A percentile compares a stretch with the other conserved stretches of the same genome.
phyloP scores from a whole-genome alignment of 1,284 basidiomycete species.

The Apiotrichum laibachii region DNA sequence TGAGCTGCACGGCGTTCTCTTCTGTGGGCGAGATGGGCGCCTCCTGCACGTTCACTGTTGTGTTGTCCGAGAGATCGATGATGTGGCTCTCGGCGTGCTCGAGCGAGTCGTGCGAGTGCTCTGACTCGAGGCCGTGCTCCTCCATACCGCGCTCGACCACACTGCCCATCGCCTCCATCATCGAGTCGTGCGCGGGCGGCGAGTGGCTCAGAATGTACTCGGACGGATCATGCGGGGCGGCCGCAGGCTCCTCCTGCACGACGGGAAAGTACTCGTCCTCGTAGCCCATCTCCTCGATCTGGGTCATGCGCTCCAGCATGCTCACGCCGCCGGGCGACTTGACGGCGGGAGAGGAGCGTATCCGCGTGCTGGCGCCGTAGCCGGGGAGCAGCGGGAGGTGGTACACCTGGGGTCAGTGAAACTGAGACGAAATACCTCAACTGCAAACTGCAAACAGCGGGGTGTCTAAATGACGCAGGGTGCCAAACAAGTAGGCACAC shows the following conservation, averaged over 20 bases:
- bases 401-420: constrained; percentile 63
- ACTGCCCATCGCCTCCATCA: constrained; percentile 9
- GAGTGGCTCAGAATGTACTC: constrained; percentile 49
- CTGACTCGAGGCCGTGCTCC: not conserved
- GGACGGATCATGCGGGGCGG: constrained; percentile 32
- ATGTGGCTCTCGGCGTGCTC: not conserved
- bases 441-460: no score
- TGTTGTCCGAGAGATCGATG: not conserved
- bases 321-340: constrained; percentile 61
- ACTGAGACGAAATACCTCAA: not conserved
- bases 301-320: constrained; percentile 66
- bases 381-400: constrained; percentile 87
- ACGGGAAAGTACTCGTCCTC: constrained; percentile 74
- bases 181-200: constrained; percentile 26
- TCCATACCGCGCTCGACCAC: not conserved
- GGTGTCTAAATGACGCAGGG: no score
- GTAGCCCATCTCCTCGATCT: constrained; percentile 86
- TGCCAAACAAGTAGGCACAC: no score
- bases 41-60: not conserved
- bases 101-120: not conserved
- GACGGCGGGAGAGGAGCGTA: constrained; percentile 74
- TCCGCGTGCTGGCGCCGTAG: constrained; percentile 77
- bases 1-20: not conserved
- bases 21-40: not conserved
- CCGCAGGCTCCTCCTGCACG: constrained; percentile 22